Base-by-base conservation (phyloP, 345 rosid species). In the Barbarea vulgaris region DNA sequence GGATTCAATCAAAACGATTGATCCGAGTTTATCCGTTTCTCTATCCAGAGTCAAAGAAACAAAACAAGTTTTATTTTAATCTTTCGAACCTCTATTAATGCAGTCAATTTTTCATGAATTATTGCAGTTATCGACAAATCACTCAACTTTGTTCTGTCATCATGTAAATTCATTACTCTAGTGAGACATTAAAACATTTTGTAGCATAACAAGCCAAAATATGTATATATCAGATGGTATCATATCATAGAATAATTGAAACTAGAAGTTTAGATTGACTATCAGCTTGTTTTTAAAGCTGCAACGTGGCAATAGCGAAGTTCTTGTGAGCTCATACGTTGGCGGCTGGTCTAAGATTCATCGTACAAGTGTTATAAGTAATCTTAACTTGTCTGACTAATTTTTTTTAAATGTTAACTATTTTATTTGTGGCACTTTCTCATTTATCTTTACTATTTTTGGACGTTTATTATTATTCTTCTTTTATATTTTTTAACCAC, bases 231-330 rank as follows among this genome's bases (percentile, higher is more conserved):
- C 27, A 11, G 6, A 24, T 39, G 3, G 10, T 62, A 44, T 63
- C 36, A 63, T 5, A 63, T 5, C 22, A 64, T n/a, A 10, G 6
- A 27, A n/a, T 27, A 63, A 25, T 6, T 33, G 22, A 50, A 19
- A 33, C 37, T 1, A 6, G 37, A 52, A 68, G 1, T 10, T 9
- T 25, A 11, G 27, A n/a, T 37, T 22, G 27, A n/a, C 46, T 19
- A 57, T 47, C n/a, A 63, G 15, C 77, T 73, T 52, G 63, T 41
- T 52, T 31, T 24, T 37, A 37, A 62, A 62, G 69, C n/a, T 62
- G 9, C 30, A 13, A 62, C 67, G 75, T 72, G 76, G 69, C 69
- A 39, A 28, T 13, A 25, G 53, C n/a, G 24, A 51, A 37, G 42
- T 52, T 52, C 44, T 27, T 36, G 42, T 39, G 24, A 51, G 31